Evolutionary conservation across 371 early-diverging fungal species (phyloP), one percentile per base, ranked within the genome.

Genomic region (Rhizomucor pusillus): DNA sequence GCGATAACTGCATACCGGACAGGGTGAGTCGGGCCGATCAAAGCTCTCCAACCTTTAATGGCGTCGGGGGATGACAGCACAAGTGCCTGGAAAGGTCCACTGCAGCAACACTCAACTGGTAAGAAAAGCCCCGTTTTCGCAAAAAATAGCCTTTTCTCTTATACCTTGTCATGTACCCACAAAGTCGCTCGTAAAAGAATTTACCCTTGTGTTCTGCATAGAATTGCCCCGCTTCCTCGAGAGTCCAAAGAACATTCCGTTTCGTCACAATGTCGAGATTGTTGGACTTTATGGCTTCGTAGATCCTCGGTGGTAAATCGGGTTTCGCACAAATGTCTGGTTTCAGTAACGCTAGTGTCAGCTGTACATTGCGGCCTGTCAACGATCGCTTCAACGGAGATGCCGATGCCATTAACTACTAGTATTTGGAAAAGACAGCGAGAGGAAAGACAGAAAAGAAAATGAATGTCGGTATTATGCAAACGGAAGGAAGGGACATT

Each of bases 241-340:
- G 63, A 6, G 84, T 85, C 84, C 90, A 90, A 1, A 81, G 58
- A 0, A 89, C 60, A 13, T 60, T 50, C 20, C 70, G 67, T 35
- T 76, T 67, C 1, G 65, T 47, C 0, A 82, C 53, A 34, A 91
- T 77, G 5, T 57, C 53, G 20, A 89, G 59, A 1, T 69, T 49
- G 34, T 71, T 66, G n/a, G 69, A 56, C n/a, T 60, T 39, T 64
- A 84, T 78, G 11, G 71, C 72, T 25, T 71, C 49, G 43, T 57
- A 57, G 18, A 77, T 70, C 46, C 65, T 65, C 0, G 66, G 66
- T 35, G 63, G 62, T n/a, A 77, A 57, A 16, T 60, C 48, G 5
- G 81, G 73, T 64, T 89, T 80, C 7, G 88, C 86, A 50, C 82
- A 82, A 43, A 91, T 70, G 62, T 91, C 91, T 9, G 91, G 91